Conservation (phyloP, 768 basidiomycete species). For the Rhizopogon vesiculosus region DNA sequence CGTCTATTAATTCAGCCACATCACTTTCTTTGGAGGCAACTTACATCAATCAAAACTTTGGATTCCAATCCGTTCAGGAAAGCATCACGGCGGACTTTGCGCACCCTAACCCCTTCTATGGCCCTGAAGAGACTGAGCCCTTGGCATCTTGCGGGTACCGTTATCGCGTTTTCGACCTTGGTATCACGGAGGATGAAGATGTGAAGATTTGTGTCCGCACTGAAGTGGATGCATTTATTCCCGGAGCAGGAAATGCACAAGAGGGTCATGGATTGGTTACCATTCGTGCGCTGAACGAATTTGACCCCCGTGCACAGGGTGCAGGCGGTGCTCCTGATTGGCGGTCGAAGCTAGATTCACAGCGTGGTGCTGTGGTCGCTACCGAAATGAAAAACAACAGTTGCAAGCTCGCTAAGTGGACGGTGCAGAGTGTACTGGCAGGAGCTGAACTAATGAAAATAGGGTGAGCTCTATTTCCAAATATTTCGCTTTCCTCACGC, state of each 20-base stretch:
- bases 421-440: slow-evolving; percentile 90
- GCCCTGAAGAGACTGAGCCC: slow-evolving; percentile 89
- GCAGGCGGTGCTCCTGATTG: slow-evolving; percentile 97
- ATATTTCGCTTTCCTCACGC: slow-evolving; percentile 8
- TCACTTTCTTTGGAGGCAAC: slow-evolving; percentile 96
- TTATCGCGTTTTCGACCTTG: slow-evolving; percentile 92
- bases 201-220: slow-evolving; percentile 90
- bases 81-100: slow-evolving; percentile 65
- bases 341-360: slow-evolving; percentile 94
- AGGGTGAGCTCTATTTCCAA: slow-evolving; percentile 55
- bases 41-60: slow-evolving; percentile 98
- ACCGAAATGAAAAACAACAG: slow-evolving; percentile 99
- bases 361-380: slow-evolving; percentile 95
- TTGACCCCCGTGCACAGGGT: slow-evolving; percentile 85
- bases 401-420: slow-evolving; percentile 96
- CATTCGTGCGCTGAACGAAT: slow-evolving; percentile 95
- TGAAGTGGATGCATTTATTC: slow-evolving; percentile 89
- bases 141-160: slow-evolving; percentile 95
- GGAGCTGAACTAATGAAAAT: slow-evolving; percentile 97
- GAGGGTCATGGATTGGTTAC: slow-evolving; percentile 80
- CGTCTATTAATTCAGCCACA: slow-evolving; percentile 89
- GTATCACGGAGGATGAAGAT: slow-evolving; percentile 87
- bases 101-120: slow-evolving; percentile 94
- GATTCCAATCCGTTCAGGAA: slow-evolving; percentile 91
- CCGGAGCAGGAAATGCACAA: slow-evolving; percentile 52